Evolutionary conservation across 2,329 filamentous ascomycete genomes (phyloP), one percentile per base, ranked within the genome.

Genomic region (Botrytis paeoniae): DNA sequence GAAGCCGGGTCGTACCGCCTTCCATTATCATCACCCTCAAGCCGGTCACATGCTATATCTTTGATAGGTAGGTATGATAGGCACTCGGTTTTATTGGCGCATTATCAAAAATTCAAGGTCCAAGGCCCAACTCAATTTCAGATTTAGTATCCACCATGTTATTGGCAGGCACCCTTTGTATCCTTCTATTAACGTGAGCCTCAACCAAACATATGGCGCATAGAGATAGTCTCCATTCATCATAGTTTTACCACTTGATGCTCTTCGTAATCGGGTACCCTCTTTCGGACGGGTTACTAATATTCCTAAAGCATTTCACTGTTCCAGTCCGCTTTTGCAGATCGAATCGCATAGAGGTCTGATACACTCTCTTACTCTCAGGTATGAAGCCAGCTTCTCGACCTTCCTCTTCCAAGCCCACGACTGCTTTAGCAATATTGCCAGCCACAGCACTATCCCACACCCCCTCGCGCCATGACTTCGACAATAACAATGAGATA

Each of bases 351-450:
- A 71, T 66, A 29, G 61, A 51, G 5, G 48, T 43, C 14, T 59
- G 29, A 66, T 66, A 59, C n/a, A 59, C 22, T n/a, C 48, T 43
- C 39, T 66, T 71, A 10, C 51, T 45, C 25, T 66, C 48, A 18
- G 45, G 45, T 41, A 71, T 32, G 18, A 41, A 71, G 0, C 60
- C 60, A 65, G 45, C 29, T n/a, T 54, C 45, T 16, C 69, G 22
- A 22, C 45, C 69, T 65, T 71, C 43, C 32, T 70, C 69, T 54
- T 70, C 59, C 45, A 70, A 51, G 10, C 37, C 18, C n/a, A 70
- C 59, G 14, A 70, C 18, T 14, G 43, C 41, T 39, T 22, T 63
- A 25, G 69, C 59, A 9, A 51, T 29, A 62, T 48, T 41, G 22
- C 57, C 57, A 3, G 41, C 41, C 12, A 54, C 32, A 20, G 16